Percentiles rank a stretch among this genome's conserved stretches.
These are phyloP conservation scores for Leccinum boreale DNA, from an alignment of 768 basidiomycete species.

Conservation along the genomic window DNA sequence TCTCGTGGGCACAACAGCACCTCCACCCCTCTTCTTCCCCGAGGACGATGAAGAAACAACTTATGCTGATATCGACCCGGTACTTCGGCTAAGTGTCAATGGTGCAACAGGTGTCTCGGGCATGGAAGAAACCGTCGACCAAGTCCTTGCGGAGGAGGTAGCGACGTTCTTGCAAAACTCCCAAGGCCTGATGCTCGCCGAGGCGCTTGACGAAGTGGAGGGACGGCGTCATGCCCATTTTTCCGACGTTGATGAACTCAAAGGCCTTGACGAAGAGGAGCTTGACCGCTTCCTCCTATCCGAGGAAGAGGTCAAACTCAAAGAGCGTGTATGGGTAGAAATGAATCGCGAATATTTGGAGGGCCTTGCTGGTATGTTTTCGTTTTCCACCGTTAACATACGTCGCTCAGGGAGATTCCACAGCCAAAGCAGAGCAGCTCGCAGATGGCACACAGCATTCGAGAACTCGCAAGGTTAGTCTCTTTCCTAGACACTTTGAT, in stretches of 20 bases:
- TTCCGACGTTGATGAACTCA: slow-evolving; percentile 54
- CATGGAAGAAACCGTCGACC: slow-evolving; percentile 60
- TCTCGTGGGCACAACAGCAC: slow-evolving; percentile 48
- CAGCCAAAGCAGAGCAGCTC: slow-evolving; percentile 67
- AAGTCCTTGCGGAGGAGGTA: slow-evolving; percentile 67
- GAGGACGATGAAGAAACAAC: slow-evolving; percentile 40
- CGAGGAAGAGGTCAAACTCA: slow-evolving; percentile 79
- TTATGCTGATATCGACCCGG: slow-evolving; percentile 55
- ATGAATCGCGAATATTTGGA: slow-evolving; percentile 89
- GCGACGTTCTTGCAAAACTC: slow-evolving; percentile 59
- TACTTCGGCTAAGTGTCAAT: slow-evolving; percentile 36
- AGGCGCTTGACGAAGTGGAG: slow-evolving; percentile 67
- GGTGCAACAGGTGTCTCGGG: slow-evolving; percentile 26
- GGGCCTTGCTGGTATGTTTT: slow-evolving; percentile 62
- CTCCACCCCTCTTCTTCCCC: slow-evolving; percentile 42
- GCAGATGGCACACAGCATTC: slow-evolving; percentile 38
- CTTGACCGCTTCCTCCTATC: slow-evolving; percentile 75
- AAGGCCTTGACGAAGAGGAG: slow-evolving; percentile 88
- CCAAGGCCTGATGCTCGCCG: slow-evolving; percentile 55
- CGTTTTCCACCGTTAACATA: not conserved
- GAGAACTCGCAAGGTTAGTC: slow-evolving; percentile 79
- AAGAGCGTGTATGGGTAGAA: slow-evolving; percentile 93
- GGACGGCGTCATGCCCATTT: slow-evolving; percentile 53
- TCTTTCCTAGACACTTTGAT: slow-evolving; percentile 35
- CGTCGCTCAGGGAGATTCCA: slow-evolving; percentile 45